Evolutionary conservation across 2,329 filamentous ascomycete species (phyloP), one percentile per base, ranked within the genome.

Genomic region (Lachnellula hyalina): DNA sequence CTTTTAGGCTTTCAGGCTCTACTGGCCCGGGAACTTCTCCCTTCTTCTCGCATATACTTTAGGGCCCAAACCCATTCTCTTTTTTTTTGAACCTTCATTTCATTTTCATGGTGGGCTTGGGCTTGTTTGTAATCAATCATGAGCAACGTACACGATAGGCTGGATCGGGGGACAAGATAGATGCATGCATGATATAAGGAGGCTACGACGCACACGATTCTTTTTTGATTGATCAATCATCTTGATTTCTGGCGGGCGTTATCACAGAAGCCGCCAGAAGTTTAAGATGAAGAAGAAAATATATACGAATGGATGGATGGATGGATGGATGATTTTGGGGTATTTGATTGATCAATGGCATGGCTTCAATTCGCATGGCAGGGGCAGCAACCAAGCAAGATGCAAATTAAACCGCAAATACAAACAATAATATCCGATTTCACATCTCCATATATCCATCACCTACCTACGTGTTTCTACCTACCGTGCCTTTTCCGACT

Each of bases 11-110:
- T 25, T 5, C 4, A 25, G 44, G 11, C 21, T 14, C 5, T 14
- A 4, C 21, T 3, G 21, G 21, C 5, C 41, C 9, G 12, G 36
- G 19, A 49, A 25, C 21, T 53, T n/a, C 5, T 17, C 36, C 28
- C 41, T 32, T 47, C 23, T 47, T 47, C 44, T 28, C 44, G 44
- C 44, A 47, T 23, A 47, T 47, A 47, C n/a, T 47, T 47, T 47
- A 12, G n/a, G n/a, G 44, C 8, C 9, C 6, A 14, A 32, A 14
- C 17, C 44, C 19, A 9, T 21, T 6, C 25, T 2, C 1, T 25
- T 25, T 32, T 32, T 32, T 11, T 32, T 21, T 21, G 3, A 8
- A 47, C 23, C 34, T 32, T 47, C 21, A 5, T 47, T 47, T 47
- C 14, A 47, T 15, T 4, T 21, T 21, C 21, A 21, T 21, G 21